Conservation (phyloP, 2,329 filamentous ascomycete genomes). For the Colletotrichum sidae region DNA sequence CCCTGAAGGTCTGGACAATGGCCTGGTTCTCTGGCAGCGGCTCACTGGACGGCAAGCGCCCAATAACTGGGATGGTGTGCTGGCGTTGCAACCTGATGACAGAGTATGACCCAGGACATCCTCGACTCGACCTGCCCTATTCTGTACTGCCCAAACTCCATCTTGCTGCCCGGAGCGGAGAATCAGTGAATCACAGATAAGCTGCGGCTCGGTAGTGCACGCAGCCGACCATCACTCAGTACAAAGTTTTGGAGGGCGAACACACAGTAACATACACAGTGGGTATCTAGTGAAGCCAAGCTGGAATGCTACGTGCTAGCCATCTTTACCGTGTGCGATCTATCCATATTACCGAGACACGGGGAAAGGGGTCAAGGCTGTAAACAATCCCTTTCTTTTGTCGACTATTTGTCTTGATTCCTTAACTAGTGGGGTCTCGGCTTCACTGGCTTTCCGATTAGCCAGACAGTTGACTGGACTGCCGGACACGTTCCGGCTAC, state of each 20-base stretch:
- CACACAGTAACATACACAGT: constrained; percentile 20
- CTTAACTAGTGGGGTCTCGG: constrained; percentile 19
- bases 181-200: constrained; percentile 15
- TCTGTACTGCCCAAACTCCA: not conserved
- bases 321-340: not conserved
- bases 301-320: constrained; percentile 7
- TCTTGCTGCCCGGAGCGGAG: constrained; percentile 29
- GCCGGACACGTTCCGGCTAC: constrained; percentile 10
- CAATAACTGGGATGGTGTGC: constrained; percentile 25
- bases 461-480: not conserved
- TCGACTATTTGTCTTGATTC: constrained; percentile 21
- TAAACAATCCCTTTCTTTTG: constrained; percentile 23
- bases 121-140: constrained; percentile 13
- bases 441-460: constrained; percentile 12
- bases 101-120: constrained; percentile 15
- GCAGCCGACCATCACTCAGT: not conserved
- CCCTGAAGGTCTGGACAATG: constrained; percentile 24
- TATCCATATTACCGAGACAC: constrained; percentile 3
- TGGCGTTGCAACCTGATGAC: constrained; percentile 33
- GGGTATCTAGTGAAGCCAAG: not conserved
- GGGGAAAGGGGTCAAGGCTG: not conserved
- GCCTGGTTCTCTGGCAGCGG: constrained; percentile 27
- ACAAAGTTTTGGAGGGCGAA: not conserved
- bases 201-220: not conserved
- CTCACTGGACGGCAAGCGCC: constrained; percentile 13